phyloP scores from a whole-genome alignment of 495 filamentous ascomycete species.

The Penicillium arizonense region DNA sequence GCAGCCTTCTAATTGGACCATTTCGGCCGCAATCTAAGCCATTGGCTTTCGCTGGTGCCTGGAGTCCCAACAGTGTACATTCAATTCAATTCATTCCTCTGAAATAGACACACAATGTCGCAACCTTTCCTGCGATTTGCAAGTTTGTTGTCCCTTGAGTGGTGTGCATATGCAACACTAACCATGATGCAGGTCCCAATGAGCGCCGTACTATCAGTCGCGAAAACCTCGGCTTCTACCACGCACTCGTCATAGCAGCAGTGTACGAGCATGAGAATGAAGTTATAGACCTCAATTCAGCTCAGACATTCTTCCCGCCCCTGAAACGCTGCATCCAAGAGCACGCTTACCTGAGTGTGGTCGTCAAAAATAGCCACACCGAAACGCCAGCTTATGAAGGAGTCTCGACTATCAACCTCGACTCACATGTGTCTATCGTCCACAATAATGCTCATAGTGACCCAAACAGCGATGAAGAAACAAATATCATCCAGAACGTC shows the following conservation, averaged over 20 bases:
- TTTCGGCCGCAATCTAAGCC: too few relatives aligned
- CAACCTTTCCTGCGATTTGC: too few relatives aligned
- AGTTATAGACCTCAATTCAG: constrained; percentile 5
- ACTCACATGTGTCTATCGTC: constrained; percentile 20
- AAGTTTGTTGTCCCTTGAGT: too few relatives aligned
- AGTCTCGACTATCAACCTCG: constrained; percentile 13
- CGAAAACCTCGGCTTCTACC: constrained; percentile 24
- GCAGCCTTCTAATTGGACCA: too few relatives aligned
- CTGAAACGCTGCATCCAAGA: constrained; percentile 15
- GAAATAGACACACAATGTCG: too few relatives aligned
- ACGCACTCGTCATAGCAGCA: constrained; percentile 20
- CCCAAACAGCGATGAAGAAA: constrained; percentile 1
- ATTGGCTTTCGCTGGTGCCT: too few relatives aligned
- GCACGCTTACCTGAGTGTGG: constrained; percentile 16
- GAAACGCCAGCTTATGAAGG: constrained; percentile 18
- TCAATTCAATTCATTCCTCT: too few relatives aligned
- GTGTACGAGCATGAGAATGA: constrained; percentile 18
- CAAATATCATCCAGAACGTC: constrained; percentile 4
- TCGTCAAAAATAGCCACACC: constrained; percentile 21
- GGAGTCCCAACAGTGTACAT: too few relatives aligned
- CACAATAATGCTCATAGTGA: background rate
- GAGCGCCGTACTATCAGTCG: constrained; percentile 27
- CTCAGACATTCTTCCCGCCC: constrained; percentile 12
- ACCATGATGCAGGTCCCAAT: constrained; percentile 21
- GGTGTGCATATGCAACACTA: background rate